phyloP scores from a whole-genome alignment of 768 basidiomycete genomes.

The Lentinula boryana region DNA sequence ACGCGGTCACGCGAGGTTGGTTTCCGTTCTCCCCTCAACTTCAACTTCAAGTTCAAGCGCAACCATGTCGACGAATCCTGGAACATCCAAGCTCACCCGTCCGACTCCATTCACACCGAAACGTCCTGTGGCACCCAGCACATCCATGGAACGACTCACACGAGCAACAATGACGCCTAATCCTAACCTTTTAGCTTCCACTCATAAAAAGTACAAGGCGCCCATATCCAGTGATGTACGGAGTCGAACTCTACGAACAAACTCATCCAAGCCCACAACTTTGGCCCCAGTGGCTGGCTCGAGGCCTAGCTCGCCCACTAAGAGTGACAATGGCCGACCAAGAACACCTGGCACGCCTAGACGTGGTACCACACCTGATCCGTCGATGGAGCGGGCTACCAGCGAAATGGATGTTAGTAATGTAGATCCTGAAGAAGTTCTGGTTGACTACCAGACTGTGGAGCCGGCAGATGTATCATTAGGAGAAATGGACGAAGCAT shows the following conservation, averaged over 20 bases:
- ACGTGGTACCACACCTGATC: constrained; percentile 39
- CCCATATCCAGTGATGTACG: constrained; percentile 43
- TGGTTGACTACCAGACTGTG: constrained; percentile 71
- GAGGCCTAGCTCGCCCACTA: constrained; percentile 36
- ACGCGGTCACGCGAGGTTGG: neutral
- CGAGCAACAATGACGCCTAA: constrained; percentile 26
- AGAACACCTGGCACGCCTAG: constrained; percentile 49
- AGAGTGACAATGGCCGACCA: constrained; percentile 30
- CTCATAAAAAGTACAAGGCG: constrained; percentile 67
- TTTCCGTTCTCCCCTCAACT: neutral
- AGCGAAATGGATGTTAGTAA: constrained; percentile 76
- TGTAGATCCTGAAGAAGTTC: constrained; percentile 67
- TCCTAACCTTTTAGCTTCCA: constrained; percentile 22
- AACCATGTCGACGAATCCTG: neutral
- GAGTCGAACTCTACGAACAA: constrained; percentile 13
- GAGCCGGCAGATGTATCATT: constrained; percentile 58
- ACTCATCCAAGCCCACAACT: constrained; percentile 15
- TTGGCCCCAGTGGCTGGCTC: constrained; percentile 47
- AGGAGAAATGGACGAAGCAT: constrained; percentile 58
- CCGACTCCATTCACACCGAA: constrained; percentile 51
- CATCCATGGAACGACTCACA: constrained; percentile 23
- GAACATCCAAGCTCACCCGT: constrained; percentile 29
- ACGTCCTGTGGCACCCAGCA: constrained; percentile 33
- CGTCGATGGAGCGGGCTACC: constrained; percentile 35
- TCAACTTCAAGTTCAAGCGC: neutral